Percentiles rank a stretch among this genome's conserved stretches.
Evolutionary conservation across 2,329 filamentous ascomycete species (phyloP).

Genomic region (Massarina eburnea): DNA sequence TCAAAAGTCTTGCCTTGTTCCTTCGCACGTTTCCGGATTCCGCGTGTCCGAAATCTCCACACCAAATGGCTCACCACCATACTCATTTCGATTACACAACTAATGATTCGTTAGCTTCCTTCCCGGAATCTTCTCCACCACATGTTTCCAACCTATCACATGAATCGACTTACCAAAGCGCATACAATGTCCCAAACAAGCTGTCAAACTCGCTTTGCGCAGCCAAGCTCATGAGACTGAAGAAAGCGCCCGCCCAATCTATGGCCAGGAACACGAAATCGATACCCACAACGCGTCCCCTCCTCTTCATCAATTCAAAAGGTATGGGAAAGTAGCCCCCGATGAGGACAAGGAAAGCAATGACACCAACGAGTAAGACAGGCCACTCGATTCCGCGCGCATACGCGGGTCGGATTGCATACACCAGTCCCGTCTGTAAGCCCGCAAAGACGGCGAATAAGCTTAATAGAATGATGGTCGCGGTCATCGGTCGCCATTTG

Average conservation of each 20-base stretch:
- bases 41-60: slow-evolving; percentile 57
- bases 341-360: slow-evolving; percentile 58
- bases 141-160: too few species aligned
- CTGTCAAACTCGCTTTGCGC: slow-evolving; percentile 61
- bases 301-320: slow-evolving; percentile 60
- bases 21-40: slow-evolving; percentile 51
- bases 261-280: slow-evolving; percentile 59
- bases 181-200: slow-evolving; percentile 60
- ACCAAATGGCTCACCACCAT: slow-evolving; percentile 60
- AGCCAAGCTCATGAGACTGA: slow-evolving; percentile 61
- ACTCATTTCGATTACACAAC: slow-evolving; percentile 56
- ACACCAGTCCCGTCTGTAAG: slow-evolving; percentile 55
- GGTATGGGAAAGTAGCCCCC: slow-evolving; percentile 60
- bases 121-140: background rate
- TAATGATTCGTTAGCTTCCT: background rate
- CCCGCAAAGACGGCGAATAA: slow-evolving; percentile 50
- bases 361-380: slow-evolving; percentile 55
- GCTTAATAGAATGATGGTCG: slow-evolving; percentile 11
- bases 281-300: slow-evolving; percentile 61
- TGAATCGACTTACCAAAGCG: slow-evolving; percentile 45
- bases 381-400: slow-evolving; percentile 53
- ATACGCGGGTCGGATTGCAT: slow-evolving; percentile 58
- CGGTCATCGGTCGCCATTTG: slow-evolving; percentile 45
- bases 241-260: slow-evolving; percentile 62
- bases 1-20: slow-evolving; percentile 44